Evolutionary conservation across 2,329 filamentous ascomycete genomes (phyloP).

Genomic region (Apiospora sp.): DNA sequence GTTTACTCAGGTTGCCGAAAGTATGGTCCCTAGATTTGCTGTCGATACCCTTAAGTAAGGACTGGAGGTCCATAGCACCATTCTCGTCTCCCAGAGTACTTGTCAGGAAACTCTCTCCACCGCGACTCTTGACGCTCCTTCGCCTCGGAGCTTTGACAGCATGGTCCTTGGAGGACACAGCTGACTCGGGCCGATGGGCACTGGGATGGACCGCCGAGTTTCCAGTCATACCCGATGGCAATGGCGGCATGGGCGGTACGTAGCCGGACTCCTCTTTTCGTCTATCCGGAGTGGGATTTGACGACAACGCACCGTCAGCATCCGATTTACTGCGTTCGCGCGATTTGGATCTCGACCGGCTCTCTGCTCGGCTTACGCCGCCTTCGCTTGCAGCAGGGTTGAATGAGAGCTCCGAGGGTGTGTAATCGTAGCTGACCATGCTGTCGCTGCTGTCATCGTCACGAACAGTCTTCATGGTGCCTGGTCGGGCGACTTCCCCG

Average conservation of each 20-base stretch:
- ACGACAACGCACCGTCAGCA: slow-evolving; percentile 38
- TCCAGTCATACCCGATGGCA: slow-evolving; percentile 49
- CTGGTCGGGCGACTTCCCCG: slow-evolving; percentile 55
- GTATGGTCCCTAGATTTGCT: slow-evolving; percentile 43
- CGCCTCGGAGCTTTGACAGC: slow-evolving; percentile 40
- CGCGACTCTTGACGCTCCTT: slow-evolving; percentile 38
- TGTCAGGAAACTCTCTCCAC: slow-evolving; percentile 39
- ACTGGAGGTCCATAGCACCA: slow-evolving; percentile 41
- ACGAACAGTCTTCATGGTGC: slow-evolving; percentile 48
- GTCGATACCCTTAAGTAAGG: slow-evolving; percentile 44
- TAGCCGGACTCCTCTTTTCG: slow-evolving; percentile 44
- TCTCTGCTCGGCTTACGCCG: slow-evolving; percentile 37
- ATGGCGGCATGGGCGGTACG: slow-evolving; percentile 64
- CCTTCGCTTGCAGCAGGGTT: slow-evolving; percentile 52
- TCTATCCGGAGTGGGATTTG: slow-evolving; percentile 39
- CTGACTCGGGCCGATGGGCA: slow-evolving; percentile 37
- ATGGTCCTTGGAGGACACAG: slow-evolving; percentile 47
- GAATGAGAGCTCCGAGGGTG: slow-evolving; percentile 72
- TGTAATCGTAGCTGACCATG: slow-evolving; percentile 74
- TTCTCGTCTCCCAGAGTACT: slow-evolving; percentile 35
- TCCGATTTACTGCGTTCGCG: slow-evolving; percentile 41
- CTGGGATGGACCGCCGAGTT: slow-evolving; percentile 33
- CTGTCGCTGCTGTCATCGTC: slow-evolving; percentile 68
- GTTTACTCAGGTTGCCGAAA: slow-evolving; percentile 42
- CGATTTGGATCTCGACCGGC: slow-evolving; percentile 38